Evolutionary conservation across 2,329 filamentous ascomycete genomes (phyloP), one percentile per base, ranked within the genome.

Genomic region (Aspergillus hiratsukae): DNA sequence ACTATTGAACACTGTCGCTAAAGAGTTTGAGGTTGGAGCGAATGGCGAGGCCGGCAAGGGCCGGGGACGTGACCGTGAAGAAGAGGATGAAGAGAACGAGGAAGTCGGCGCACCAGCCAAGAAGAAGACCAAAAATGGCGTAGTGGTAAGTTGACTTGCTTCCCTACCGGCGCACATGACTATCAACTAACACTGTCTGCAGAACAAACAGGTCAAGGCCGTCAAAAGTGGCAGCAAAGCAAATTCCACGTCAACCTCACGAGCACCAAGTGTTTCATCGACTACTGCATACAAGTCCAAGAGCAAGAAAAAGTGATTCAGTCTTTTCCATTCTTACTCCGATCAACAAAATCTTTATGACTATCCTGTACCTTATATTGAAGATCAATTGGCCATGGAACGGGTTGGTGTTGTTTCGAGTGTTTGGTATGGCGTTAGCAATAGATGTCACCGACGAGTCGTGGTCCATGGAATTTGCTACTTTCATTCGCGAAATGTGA

Each of bases 131-230:
- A 95, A 95, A 82, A 90, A 89, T 66, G 87, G 87, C 53, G 88
- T 91, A 59, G 95, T 96, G 84, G 91, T 94, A 80, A 71, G 85
- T 75, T 51, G 49, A 25, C 43, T 8, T 29, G 19, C 40, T 51
- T 19, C 27, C 54, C 46, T 41, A 14, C 28, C 3, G 50, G 21
- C 52, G 50, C 54, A 27, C 3, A 8, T 19, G 19, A 25, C 28
- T 46, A 19, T 31, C 49, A 37, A 51, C 52, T 54, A 54, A 66
- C 53, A 40, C 51, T 8, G 49, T 61, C 64, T 51, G 62, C 71
- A 97, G 92, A 96, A 97, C 75, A 97, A 97, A 78, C 87, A 90
- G 52, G 83, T 97, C 49, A 94, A 97, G 65, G 90, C 87, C 49
- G 85, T 96, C 69, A 97, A 97, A 51, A 80, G 78, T 52, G 85